These are phyloP conservation scores for Neofusicoccum laricinum DNA, from an alignment of 2,329 filamentous ascomycete species.

Conservation along the genomic window DNA sequence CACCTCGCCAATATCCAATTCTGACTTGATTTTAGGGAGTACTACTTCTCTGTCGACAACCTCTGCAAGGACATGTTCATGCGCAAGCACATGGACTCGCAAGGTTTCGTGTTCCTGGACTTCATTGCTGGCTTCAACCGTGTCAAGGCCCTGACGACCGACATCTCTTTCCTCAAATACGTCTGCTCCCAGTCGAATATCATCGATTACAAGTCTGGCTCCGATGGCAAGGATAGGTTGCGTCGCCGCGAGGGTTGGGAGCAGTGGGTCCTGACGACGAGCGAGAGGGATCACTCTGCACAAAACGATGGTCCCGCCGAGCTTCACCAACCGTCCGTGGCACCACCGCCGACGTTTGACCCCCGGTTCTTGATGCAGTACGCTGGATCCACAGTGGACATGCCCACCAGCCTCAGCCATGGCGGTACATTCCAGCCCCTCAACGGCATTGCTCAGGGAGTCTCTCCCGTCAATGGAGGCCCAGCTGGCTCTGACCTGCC, in stretches of 20 bases:
- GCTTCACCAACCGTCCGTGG: constrained; percentile 39
- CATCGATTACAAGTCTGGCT: constrained; percentile 71
- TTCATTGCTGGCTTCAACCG: constrained; percentile 86
- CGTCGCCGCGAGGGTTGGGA: constrained; percentile 74
- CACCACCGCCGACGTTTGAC: constrained; percentile 37
- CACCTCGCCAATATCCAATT: neutral
- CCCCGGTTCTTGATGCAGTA: constrained; percentile 24
- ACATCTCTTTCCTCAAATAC: constrained; percentile 70
- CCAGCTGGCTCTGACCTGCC: constrained; percentile 1
- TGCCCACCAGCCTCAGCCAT: constrained; percentile 4
- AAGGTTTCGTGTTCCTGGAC: constrained; percentile 81
- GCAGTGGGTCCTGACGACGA: constrained; percentile 70
- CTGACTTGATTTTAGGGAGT: constrained; percentile 61
- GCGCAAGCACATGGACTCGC: constrained; percentile 87
- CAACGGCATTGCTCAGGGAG: constrained; percentile 9
- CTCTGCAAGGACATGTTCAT: constrained; percentile 90
- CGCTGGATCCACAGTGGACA: constrained; percentile 19
- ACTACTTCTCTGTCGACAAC: constrained; percentile 97
- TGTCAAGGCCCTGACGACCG: constrained; percentile 68
- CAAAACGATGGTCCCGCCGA: constrained; percentile 68
- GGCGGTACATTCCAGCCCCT: constrained; percentile 10
- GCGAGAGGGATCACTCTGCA: constrained; percentile 69
- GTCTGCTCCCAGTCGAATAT: constrained; percentile 70
- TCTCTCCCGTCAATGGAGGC: constrained; percentile 8
- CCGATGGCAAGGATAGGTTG: constrained; percentile 75